A percentile compares a stretch with the other conserved stretches of the same genome.
Conservation (phyloP, 2,329 filamentous ascomycete species). For the Neofusicoccum cordaticola region DNA sequence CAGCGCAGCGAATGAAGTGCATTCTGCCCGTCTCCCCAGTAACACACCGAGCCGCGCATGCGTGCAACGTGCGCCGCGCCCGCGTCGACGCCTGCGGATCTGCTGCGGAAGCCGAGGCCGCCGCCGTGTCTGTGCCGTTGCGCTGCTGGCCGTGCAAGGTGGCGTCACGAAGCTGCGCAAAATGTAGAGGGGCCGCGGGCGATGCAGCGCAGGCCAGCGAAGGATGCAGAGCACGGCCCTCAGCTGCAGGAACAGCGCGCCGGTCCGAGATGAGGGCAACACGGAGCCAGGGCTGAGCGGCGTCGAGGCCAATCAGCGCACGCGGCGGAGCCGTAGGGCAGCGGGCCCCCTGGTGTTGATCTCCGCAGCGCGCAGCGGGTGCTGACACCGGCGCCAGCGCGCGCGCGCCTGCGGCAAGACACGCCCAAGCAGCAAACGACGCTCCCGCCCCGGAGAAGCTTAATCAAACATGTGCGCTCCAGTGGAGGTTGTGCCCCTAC, state of each 20-base stretch:
- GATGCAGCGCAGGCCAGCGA: neutral
- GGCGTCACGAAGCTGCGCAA: neutral
- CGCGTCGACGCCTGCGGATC: neutral
- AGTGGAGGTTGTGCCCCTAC: neutral
- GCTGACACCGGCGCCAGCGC: neutral
- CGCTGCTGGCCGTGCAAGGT: neutral
- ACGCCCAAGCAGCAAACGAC: neutral
- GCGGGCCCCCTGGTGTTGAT: neutral
- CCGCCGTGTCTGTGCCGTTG: too few species aligned
- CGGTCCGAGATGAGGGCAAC: neutral
- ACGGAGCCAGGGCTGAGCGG: slow-evolving; percentile 4
- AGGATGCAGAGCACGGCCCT: neutral
- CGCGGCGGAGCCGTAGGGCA: neutral
- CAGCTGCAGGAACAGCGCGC: neutral
- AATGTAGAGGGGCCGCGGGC: neutral
- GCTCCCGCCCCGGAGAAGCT: neutral
- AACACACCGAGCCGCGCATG: slow-evolving; percentile 4
- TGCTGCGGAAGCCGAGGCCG: neutral
- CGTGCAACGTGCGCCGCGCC: neutral
- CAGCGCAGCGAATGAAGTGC: neutral
- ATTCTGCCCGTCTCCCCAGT: slow-evolving; percentile 4
- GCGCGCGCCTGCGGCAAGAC: slow-evolving; percentile 4
- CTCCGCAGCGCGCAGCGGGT: neutral
- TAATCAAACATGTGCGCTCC: slow-evolving; percentile 6
- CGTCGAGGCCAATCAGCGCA: neutral